Percentiles rank a stretch among this genome's conserved stretches.
Conservation (phyloP, 2,329 filamentous ascomycete species). For the Aaosphaeria pasadenensis region DNA sequence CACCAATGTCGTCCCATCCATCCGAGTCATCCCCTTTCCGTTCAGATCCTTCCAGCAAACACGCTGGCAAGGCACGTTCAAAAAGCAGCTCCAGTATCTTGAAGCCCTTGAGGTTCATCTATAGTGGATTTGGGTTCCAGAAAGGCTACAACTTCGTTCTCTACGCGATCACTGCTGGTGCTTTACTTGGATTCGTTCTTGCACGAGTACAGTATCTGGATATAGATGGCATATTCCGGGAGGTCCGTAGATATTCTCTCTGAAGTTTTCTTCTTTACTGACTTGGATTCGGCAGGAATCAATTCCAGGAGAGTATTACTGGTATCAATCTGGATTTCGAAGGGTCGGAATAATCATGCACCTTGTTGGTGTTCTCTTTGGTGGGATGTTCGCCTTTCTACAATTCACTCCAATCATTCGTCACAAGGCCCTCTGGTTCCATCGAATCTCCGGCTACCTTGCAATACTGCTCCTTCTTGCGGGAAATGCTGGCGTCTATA, state of each 20-base stretch:
- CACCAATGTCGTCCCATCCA: no score
- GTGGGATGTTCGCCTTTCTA: constrained; percentile 36
- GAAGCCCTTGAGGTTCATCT: no score
- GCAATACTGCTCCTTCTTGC: constrained; percentile 49
- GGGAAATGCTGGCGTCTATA: constrained; percentile 49
- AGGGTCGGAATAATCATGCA: constrained; percentile 43
- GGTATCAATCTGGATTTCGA: constrained; percentile 28
- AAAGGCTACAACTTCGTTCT: no score
- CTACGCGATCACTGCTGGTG: neutral
- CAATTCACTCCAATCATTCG: constrained; percentile 46
- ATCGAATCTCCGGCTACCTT: constrained; percentile 61
- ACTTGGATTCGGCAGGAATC: neutral
- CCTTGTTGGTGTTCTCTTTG: constrained; percentile 39
- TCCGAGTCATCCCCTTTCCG: no score
- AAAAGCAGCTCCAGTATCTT: no score
- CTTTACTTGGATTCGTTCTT: neutral
- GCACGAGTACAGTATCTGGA: neutral
- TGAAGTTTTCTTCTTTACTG: no score
- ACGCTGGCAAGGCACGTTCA: no score
- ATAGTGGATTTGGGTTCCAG: no score
- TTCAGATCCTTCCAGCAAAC: no score
- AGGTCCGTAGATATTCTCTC: neutral
- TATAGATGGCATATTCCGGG: neutral
- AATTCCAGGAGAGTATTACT: constrained; percentile 40
- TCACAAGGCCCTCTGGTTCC: constrained; percentile 51